Percentiles rank a stretch among this genome's conserved stretches.
phyloP scores from a whole-genome alignment of 106 monocot genomes.

The Posidonia australis region DNA sequence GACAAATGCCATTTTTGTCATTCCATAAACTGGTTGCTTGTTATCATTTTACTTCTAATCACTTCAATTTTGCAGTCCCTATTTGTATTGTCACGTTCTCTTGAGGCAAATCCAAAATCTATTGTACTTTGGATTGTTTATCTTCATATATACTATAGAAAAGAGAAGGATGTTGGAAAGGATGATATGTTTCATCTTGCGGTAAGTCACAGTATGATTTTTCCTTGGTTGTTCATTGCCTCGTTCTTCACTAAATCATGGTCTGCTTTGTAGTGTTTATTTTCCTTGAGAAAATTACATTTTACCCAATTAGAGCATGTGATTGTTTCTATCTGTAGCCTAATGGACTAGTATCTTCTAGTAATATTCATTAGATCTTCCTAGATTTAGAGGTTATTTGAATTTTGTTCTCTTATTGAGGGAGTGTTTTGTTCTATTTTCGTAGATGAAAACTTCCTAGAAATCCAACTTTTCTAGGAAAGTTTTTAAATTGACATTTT shows the following conservation, averaged over 20 bases:
- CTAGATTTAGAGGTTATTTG: too few relatives aligned
- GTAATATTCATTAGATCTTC: too few relatives aligned
- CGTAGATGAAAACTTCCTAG: too few relatives aligned
- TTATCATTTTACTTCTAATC: slow-evolving; percentile 3
- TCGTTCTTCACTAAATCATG: not conserved
- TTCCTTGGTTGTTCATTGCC: not conserved
- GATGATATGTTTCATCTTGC: slow-evolving; percentile 88
- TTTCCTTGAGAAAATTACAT: too few relatives aligned
- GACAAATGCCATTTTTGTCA: slow-evolving; percentile 1
- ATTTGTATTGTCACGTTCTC: slow-evolving; percentile 47
- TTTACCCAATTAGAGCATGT: too few relatives aligned
- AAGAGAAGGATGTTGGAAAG: slow-evolving; percentile 53
- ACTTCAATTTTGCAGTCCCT: slow-evolving; percentile 39
- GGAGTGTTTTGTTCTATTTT: too few relatives aligned
- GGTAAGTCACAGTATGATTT: slow-evolving; percentile 29
- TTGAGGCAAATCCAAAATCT: slow-evolving; percentile 56
- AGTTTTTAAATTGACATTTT: too few relatives aligned
- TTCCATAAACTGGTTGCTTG: not conserved
- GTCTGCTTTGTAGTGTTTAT: too few relatives aligned
- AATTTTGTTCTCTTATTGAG: too few relatives aligned
- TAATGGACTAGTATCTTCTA: too few relatives aligned
- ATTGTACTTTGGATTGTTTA: slow-evolving; percentile 25
- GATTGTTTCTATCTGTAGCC: too few relatives aligned
- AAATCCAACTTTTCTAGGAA: too few relatives aligned
- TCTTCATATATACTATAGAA: slow-evolving; percentile 70